These are phyloP conservation scores for Cytospora paraplurivora DNA, from an alignment of 2,329 filamentous ascomycete genomes.

Conservation along the genomic window DNA sequence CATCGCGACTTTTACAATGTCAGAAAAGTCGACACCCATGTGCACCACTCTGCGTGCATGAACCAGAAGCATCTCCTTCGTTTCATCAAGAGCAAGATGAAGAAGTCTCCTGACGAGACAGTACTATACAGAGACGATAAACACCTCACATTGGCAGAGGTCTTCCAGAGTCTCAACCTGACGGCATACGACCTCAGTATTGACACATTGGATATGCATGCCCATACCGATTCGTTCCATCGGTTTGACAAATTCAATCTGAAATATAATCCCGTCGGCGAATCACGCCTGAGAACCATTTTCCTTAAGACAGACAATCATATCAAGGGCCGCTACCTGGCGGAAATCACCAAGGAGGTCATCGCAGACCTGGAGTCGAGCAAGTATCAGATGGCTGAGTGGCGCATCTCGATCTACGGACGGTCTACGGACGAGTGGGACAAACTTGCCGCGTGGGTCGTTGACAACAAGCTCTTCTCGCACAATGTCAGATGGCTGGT, in stretches of 20 bases:
- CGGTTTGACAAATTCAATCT: constrained; percentile 99
- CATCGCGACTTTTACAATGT: constrained; percentile 99
- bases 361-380: constrained; percentile 96
- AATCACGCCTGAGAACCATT: constrained; percentile 94
- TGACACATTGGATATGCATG: constrained; percentile 98
- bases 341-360: constrained; percentile 97
- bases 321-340: constrained; percentile 91
- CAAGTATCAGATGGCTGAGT: constrained; percentile 99
- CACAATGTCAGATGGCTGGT: constrained; percentile 98
- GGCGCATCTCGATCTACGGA: constrained; percentile 97
- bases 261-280: constrained; percentile 97
- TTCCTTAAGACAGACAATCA: constrained; percentile 99
- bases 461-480: constrained; percentile 97
- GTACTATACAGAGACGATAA: constrained; percentile 92
- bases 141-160: constrained; percentile 85
- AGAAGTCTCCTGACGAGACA: constrained; percentile 92
- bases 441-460: constrained; percentile 93
- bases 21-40: constrained; percentile 96
- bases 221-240: constrained; percentile 96
- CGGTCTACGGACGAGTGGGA: constrained; percentile 94
- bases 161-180: constrained; percentile 96
- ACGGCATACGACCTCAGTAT: constrained; percentile 98
- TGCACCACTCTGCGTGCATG: constrained; percentile 99
- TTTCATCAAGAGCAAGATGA: constrained; percentile 99
- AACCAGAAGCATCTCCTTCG: constrained; percentile 98